Conservation (phyloP, 192 early-diverging fungal species). For the Gryganskiella cystojenkinii region DNA sequence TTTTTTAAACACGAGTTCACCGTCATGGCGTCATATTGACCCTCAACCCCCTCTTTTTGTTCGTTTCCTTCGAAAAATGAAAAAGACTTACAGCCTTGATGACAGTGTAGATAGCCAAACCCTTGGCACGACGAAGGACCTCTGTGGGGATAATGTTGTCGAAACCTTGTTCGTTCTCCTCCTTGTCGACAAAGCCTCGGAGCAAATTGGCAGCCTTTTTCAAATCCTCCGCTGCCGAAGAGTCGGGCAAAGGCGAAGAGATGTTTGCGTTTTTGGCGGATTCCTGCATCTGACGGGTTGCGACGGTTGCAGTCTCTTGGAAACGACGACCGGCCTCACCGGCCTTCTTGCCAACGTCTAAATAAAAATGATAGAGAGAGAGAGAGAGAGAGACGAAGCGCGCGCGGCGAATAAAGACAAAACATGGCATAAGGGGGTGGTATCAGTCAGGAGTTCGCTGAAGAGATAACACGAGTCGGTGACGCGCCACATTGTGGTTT, state of each 20-base stretch:
- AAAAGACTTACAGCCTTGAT: slow-evolving; percentile 82
- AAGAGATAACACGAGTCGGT: too few species aligned
- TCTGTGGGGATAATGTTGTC: slow-evolving; percentile 78
- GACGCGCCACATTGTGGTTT: too few species aligned
- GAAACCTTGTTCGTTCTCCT: slow-evolving; percentile 56
- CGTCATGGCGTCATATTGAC: too few species aligned
- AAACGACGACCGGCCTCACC: slow-evolving; percentile 48
- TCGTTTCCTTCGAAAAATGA: neutral
- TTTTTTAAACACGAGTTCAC: too few species aligned
- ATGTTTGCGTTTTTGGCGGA: slow-evolving; percentile 55
- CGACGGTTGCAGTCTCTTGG: slow-evolving; percentile 48
- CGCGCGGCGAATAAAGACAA: too few species aligned
- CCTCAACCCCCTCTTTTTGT: neutral
- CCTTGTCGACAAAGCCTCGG: slow-evolving; percentile 45
- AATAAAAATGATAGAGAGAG: neutral
- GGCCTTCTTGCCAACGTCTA: slow-evolving; percentile 46
- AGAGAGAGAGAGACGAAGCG: too few species aligned
- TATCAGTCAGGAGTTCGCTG: too few species aligned
- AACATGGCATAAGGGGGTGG: too few species aligned
- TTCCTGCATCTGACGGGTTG: slow-evolving; percentile 46
- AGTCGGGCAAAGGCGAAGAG: slow-evolving; percentile 45
- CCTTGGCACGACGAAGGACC: slow-evolving; percentile 80
- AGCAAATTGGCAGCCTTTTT: slow-evolving; percentile 49
- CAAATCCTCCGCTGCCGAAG: slow-evolving; percentile 33
- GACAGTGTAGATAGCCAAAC: slow-evolving; percentile 92